Base-by-base conservation (phyloP, 148 eudicot species). In the Euryodendron excelsum region DNA sequence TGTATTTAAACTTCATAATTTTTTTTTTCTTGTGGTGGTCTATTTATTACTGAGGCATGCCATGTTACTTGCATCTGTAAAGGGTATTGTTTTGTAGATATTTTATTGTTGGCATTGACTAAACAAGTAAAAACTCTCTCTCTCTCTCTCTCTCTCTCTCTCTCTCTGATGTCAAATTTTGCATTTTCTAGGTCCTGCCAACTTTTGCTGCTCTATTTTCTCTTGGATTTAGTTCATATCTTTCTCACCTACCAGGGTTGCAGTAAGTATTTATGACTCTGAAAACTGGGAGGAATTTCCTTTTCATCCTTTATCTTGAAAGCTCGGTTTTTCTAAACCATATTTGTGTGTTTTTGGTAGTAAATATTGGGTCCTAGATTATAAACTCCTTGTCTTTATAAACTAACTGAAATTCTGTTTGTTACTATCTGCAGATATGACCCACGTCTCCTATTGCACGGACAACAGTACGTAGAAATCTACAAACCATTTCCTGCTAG, bases 391-490 rank as follows among this genome's bases (percentile, higher is more conserved):
- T 78, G 14, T 50, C 62, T 55, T 72, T 13, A 68, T 28, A 28
- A 31, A 41, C 64, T 80, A 34, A 68, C 73, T 36, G 25, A 62
- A 41, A 50, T 59, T 83, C 52, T 39, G 77, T n/a, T 70, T 34
- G 71, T 77, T 39, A 53, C 2, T 47, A 10, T 69, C 80, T 79
- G 69, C 86, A 94, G 98, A 70, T 91, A 61, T 81, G 98, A 94
- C 85, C 96, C 91, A 12, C 91, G 88, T 20, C 94, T 96, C 78
- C 88, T 93, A 75, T 82, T 96, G 80, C 99, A 96, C 78, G 98
- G 98, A 37, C 97, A 96, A 73, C 99, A 93, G 69, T 93, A 91
- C 80, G 91, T 93, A 66, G 97, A 96, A 81, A 85, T 96, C 45
- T 93, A 91, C 89, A 91, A 86, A 89, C 94, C 98, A 72, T 89